Evolutionary conservation across 768 basidiomycete species (phyloP), one percentile per base, ranked within the genome.

Genomic region (Mycena indigotica): DNA sequence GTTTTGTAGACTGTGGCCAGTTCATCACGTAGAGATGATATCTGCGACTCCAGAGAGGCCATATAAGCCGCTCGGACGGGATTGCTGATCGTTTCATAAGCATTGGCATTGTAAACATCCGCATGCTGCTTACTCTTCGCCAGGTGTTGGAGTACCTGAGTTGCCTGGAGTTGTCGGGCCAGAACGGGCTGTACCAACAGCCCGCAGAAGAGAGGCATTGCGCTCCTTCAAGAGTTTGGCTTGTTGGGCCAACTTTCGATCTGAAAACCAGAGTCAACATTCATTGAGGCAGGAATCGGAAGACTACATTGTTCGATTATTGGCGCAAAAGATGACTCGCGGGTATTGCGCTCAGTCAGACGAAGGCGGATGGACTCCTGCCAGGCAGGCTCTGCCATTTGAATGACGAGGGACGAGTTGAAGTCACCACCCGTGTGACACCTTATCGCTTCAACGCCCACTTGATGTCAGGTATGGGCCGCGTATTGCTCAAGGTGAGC

Each of bases 1-100:
- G 93, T 92, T 72, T 96, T 95, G 79, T 98, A 99, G 1, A 96
- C 86, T 8, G 90, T 92, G 2, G 95, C 93, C 50, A 98, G 81
- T 71, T 98, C 96, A 65, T 92, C 90, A 29, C 95, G 87, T 49
- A 97, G 78, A 12, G 91, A 87, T 2, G 93, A 93, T 71, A 98
- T 91, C 69, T 98, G 95, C 3, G 90, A 88, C 72, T 98, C 95
- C 48, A 98, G 85, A 19, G 96, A 97, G 1, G 87, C 78, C 72
- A 95, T 86, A 72, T 96, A 93, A 16, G 94, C 94, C 32, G 88
- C 84, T 40, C 88, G 86, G 39, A 95, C 89, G 24, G 93, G 88
- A 69, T 93, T 91, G 62, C 90, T 93, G 65, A 55, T 61, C 50
- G n/a, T 23, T 25, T n/a, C n/a, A n/a, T n/a, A n/a, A n/a, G n/a